A percentile compares a stretch with the other conserved stretches of the same genome.
Conservation (phyloP, 495 filamentous ascomycete genomes). For the Geopyxis carbonaria region DNA sequence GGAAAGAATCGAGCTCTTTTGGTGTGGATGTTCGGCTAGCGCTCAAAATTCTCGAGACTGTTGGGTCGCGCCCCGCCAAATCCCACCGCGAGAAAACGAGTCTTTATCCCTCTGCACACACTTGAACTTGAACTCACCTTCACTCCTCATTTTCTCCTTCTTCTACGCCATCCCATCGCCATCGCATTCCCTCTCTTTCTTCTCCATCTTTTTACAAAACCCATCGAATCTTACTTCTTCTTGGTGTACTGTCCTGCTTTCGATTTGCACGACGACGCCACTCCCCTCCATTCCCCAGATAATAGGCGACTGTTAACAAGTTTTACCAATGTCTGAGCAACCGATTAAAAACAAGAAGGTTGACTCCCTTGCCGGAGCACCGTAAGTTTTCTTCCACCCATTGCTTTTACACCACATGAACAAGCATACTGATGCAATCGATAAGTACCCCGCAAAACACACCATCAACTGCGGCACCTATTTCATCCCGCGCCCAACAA, state of each 20-base stretch:
- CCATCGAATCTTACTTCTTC: conserved; percentile 8
- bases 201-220: conserved; percentile 11
- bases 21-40: too few relatives aligned
- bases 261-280: conserved; percentile 8
- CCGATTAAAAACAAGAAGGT: conserved; percentile 81
- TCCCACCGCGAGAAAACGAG: too few relatives aligned
- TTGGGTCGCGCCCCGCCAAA: too few relatives aligned
- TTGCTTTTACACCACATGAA: conserved; percentile 20
- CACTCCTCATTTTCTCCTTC: conserved; percentile 18
- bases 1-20: too few relatives aligned
- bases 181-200: conserved; percentile 10
- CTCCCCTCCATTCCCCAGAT: too few relatives aligned
- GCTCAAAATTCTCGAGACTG: too few relatives aligned
- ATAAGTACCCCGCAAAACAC: conserved; percentile 88
- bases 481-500: conserved; percentile 92
- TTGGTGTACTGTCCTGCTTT: conserved; percentile 13
- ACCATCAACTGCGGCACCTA: conserved; percentile 82
- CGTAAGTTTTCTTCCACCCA: conserved; percentile 40
- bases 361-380: conserved; percentile 55
- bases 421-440: conserved; percentile 10
- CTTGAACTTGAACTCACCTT: too few relatives aligned
- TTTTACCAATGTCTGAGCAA: conserved; percentile 50
- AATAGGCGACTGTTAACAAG: too few relatives aligned
- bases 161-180: conserved; percentile 12
- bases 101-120: too few relatives aligned